A percentile compares a stretch with the other conserved stretches of the same genome.
These are phyloP conservation scores for Xylaria sp. DNA, from an alignment of 495 filamentous ascomycete genomes.

Conservation along the genomic window DNA sequence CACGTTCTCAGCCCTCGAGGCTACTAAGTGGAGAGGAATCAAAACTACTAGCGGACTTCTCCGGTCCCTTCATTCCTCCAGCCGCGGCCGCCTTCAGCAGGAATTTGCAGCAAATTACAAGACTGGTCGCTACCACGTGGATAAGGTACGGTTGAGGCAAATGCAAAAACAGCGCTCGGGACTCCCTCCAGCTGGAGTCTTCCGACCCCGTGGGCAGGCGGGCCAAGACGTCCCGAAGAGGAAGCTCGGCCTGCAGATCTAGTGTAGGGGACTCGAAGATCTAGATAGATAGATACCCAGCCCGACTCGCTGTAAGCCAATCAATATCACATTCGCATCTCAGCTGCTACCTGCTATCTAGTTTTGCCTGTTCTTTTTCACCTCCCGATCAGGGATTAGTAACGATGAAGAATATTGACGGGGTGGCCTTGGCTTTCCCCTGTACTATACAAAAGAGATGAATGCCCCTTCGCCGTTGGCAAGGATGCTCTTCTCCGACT, in stretches of 20 bases:
- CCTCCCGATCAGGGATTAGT: conserved; percentile 12
- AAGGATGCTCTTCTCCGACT: background rate
- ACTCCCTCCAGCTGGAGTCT: conserved; percentile 4
- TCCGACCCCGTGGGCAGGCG: background rate
- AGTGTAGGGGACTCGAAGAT: background rate
- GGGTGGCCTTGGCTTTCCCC: background rate
- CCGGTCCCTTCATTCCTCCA: background rate
- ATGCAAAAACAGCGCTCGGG: background rate
- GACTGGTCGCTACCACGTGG: conserved; percentile 18
- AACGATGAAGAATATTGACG: conserved; percentile 7
- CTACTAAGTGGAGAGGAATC: background rate
- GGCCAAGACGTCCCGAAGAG: conserved; percentile 14
- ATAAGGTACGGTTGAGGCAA: conserved; percentile 8
- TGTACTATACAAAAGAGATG: conserved; percentile 15
- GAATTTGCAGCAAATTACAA: background rate
- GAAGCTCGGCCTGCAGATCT: conserved; percentile 15
- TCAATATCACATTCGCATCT: background rate
- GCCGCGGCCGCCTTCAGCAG: background rate
- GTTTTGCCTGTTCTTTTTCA: background rate
- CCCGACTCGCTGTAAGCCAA: conserved; percentile 13
- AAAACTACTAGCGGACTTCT: too few species aligned
- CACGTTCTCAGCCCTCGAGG: background rate
- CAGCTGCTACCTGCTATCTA: background rate
- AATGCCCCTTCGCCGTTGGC: background rate
- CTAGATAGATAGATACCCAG: too few species aligned